phyloP scores from a whole-genome alignment of 345 rosid genomes.

The Eutrema heterophyllum region DNA sequence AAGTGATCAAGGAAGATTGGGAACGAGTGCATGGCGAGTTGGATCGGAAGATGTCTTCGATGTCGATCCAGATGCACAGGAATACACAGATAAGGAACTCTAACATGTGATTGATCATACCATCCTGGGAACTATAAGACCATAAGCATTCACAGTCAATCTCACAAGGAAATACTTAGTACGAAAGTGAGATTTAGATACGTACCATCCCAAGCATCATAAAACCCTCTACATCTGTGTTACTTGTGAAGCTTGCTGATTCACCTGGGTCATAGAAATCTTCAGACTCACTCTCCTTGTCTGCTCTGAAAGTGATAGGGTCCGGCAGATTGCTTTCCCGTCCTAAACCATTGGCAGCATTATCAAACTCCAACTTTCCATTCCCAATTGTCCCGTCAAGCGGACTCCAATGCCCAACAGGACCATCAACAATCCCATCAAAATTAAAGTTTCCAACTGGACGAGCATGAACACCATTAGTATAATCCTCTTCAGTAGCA shows the following conservation, averaged over 20 bases:
- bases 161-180: neutral
- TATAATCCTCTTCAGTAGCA: constrained; percentile 26
- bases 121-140: neutral
- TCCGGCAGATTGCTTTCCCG: constrained; percentile 20
- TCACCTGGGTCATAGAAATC: constrained; percentile 70
- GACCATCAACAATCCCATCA: constrained; percentile 31
- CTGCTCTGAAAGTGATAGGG: constrained; percentile 28
- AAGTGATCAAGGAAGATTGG: too few relatives aligned
- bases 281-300: constrained; percentile 45
- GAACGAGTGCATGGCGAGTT: too few relatives aligned
- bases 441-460: constrained; percentile 7
- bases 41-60: too few relatives aligned
- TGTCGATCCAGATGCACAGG: neutral
- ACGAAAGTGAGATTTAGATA: neutral
- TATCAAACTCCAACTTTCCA: constrained; percentile 19
- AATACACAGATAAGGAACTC: neutral
- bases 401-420: constrained; percentile 25
- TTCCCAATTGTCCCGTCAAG: constrained; percentile 19
- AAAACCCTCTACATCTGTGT: constrained; percentile 66
- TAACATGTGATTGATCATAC: neutral
- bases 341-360: constrained; percentile 22
- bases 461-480: constrained; percentile 15
- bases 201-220: constrained; percentile 85
- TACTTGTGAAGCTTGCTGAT: constrained; percentile 53
- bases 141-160: neutral